These are phyloP conservation scores for Microascus cirrosus DNA, from an alignment of 2,329 filamentous ascomycete species.

Conservation along the genomic window DNA sequence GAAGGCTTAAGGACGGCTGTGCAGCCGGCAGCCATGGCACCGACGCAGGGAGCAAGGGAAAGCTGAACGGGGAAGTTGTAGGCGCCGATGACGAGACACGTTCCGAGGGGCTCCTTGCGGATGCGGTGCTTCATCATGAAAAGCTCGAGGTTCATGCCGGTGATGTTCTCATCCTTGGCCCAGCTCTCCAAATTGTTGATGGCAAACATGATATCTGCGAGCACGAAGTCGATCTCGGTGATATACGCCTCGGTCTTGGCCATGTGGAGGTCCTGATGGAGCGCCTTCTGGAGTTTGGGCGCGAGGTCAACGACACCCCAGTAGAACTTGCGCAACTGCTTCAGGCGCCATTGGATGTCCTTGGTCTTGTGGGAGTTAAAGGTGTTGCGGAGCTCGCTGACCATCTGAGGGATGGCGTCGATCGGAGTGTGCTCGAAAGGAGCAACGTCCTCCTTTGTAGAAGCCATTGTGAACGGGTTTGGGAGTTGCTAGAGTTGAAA, in stretches of 20 bases:
- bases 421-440: conserved; percentile 6
- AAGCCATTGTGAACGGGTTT: conserved; percentile 22
- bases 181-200: conserved; percentile 70
- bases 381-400: conserved; percentile 51
- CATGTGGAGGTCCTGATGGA: conserved; percentile 70
- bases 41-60: conserved; percentile 66
- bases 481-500: not conserved
- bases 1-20: conserved; percentile 86
- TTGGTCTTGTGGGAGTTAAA: conserved; percentile 76
- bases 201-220: conserved; percentile 72
- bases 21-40: conserved; percentile 87
- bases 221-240: conserved; percentile 65
- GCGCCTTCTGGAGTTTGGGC: conserved; percentile 60
- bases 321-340: conserved; percentile 87
- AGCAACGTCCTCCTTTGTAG: conserved; percentile 25
- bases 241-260: conserved; percentile 61
- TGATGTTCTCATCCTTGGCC: conserved; percentile 68
- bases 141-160: conserved; percentile 51
- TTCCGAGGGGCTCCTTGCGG: conserved; percentile 78
- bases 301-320: conserved; percentile 80
- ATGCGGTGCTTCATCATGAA: conserved; percentile 62
- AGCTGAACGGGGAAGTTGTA: conserved; percentile 93
- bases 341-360: conserved; percentile 66
- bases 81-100: conserved; percentile 75
- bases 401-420: conserved; percentile 42